Evolutionary conservation across 768 basidiomycete genomes (phyloP), one percentile per base, ranked within the genome.

Genomic region (Phanerochaete carnosa): DNA sequence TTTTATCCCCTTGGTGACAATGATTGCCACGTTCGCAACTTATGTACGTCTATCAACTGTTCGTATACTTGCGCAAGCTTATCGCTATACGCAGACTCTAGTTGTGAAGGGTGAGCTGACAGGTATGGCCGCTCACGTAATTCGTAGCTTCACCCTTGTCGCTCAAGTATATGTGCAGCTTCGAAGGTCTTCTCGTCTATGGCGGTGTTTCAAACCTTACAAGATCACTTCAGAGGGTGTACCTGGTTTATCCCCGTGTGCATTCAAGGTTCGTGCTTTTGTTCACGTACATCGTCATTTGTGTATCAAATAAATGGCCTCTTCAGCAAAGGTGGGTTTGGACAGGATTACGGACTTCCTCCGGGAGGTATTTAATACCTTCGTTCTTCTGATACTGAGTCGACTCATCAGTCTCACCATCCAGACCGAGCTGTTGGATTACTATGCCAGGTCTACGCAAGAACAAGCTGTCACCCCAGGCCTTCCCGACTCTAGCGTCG

Each of bases 21-120:
- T 91, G 89, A 67, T 87, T 30, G 79, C 81, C 9, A 85, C 87
- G 1, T 90, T 83, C 67, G 76, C 81, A 2, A 78, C 82, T 3
- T 90, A 86, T 62, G 79, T 86, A 72, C 52, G 83, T 69, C 7
- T 15, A n/a, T 16, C 30, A 49, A 11, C 25, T 13, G 30, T 39
- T 11, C 5, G 8, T 19, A 4, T 1, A 23, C 12, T 16, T 37
- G n/a, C 7, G 19, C 39, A 12, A 39, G 19, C 19, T 45, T 23
- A 9, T 47, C 57, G 29, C n/a, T 35, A 8, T 19, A 6, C 28
- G 16, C 32, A 73, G 72, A 79, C 78, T 2, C 45, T 79, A 9
- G 68, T 80, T 3, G 72, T 78, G 72, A 74, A 76, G 59, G 53
- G 73, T 58, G 63, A 72, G 37, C 70, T 81, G 3, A 74, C 76